Evolutionary conservation across 768 basidiomycete genomes (phyloP), one percentile per base, ranked within the genome.

Genomic region (Sporobolomyces roseus): DNA sequence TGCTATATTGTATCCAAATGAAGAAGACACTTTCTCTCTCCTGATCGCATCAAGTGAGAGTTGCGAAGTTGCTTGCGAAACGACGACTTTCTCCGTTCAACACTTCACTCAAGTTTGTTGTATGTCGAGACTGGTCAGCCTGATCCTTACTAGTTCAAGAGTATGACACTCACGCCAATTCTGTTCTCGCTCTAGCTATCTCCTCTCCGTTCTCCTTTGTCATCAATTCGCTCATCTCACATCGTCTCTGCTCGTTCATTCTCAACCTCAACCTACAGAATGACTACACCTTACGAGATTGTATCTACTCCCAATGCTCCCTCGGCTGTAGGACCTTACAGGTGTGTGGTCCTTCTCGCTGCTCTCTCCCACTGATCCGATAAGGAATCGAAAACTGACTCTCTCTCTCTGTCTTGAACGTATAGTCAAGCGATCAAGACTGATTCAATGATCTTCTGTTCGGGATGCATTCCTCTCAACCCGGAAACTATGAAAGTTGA

Each of bases 391-490:
- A n/a, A n/a, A n/a, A n/a, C 38, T 41, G 38, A 41, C 38, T 46
- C 45, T 38, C 52, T 46, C 43, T 33, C 41, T 8, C 12, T 17
- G 9, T 41, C 38, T 46, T 23, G 45, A 14, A 10, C n/a, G 1
- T 10, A 35, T 58, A 66, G 61, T 25, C 72, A 73, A 62, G 72
- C 72, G 2, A 65, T 73, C 68, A 67, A 66, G 68, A 70, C 68
- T 51, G 67, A 72, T 51, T 56, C 55, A 27, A 48, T 72, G 23
- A 84, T 97, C 72, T 99, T 94, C 80, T 83, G 86, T 51, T 93
- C 91, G 3, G 94, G 94, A 53, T 89, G 87, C 77, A 88, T 98
- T 75, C 88, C 91, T 3, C 81, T 96, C 63, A 85, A 89, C 76
- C 89, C 92, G 16, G 76, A 80, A 35, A 86, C 85, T 17, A 86